phyloP scores from a whole-genome alignment of 2,329 filamentous ascomycete species.

The Beauveria caledonica region DNA sequence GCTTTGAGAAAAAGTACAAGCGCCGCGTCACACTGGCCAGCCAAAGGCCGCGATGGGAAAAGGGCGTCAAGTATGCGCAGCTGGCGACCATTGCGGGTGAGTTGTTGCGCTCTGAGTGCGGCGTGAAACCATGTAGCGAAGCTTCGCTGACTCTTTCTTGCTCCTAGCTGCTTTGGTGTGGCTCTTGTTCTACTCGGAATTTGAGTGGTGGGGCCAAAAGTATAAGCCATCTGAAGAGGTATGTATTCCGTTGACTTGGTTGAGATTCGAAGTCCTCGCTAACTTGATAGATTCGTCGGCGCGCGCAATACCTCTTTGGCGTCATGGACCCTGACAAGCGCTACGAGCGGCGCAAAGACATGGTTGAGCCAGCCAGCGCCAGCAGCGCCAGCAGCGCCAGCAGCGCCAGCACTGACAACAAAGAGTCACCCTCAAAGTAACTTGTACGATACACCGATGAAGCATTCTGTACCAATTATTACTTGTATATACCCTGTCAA shows the following conservation, averaged over 20 bases:
- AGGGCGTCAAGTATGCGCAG: conserved; percentile 57
- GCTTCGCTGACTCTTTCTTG: conserved; percentile 10
- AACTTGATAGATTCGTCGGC: conserved; percentile 25
- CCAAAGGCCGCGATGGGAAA: conserved; percentile 56
- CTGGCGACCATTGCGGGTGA: conserved; percentile 48
- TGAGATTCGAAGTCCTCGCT: not conserved
- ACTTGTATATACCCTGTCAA: conserved; percentile 10
- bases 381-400: conserved; percentile 11
- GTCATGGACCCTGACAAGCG: conserved; percentile 33
- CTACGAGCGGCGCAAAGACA: conserved; percentile 33
- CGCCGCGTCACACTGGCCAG: conserved; percentile 56
- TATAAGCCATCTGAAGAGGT: conserved; percentile 37
- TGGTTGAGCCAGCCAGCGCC: conserved; percentile 21
- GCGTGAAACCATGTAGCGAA: not conserved
- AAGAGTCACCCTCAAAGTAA: conserved; percentile 20
- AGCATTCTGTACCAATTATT: conserved; percentile 22
- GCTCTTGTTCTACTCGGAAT: conserved; percentile 34
- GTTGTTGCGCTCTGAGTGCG: conserved; percentile 18
- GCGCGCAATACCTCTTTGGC: conserved; percentile 32
- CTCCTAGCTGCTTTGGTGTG: conserved; percentile 28
- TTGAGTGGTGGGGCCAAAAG: conserved; percentile 35
- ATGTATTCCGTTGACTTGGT: not conserved
- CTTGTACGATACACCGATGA: conserved; percentile 19
- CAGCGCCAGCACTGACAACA: conserved; percentile 16
- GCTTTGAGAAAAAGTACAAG: conserved; percentile 72